A percentile compares a stretch with the other conserved stretches of the same genome.
Evolutionary conservation across 768 basidiomycete species (phyloP).

Genomic region (Serendipita sp.): DNA sequence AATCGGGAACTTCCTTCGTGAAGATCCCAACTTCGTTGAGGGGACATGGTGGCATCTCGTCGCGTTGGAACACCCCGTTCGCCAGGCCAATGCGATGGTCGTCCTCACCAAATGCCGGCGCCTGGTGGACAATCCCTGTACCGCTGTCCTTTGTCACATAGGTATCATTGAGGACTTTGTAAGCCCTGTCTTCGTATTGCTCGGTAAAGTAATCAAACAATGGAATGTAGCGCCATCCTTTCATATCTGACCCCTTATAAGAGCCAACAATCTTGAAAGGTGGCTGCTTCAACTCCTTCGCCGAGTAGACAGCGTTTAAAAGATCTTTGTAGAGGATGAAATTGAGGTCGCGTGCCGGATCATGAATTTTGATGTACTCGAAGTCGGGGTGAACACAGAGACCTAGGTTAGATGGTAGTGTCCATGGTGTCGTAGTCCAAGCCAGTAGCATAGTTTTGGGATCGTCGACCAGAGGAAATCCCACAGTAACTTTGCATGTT

Average conservation of each 20-base stretch:
- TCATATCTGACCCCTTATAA: constrained; percentile 85
- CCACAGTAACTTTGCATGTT: constrained; percentile 52
- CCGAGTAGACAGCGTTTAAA: constrained; percentile 59
- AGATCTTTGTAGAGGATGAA: constrained; percentile 86
- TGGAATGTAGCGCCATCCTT: constrained; percentile 89
- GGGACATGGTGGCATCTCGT: constrained; percentile 94
- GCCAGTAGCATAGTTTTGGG: constrained; percentile 78
- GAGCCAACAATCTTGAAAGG: constrained; percentile 83
- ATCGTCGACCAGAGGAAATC: constrained; percentile 89
- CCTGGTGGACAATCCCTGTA: constrained; percentile 97
- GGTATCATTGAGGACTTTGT: constrained; percentile 73
- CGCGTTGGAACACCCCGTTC: constrained; percentile 63
- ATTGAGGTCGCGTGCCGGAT: constrained; percentile 68
- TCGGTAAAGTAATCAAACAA: constrained; percentile 96
- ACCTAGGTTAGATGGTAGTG: constrained; percentile 85
- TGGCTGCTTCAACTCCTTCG: constrained; percentile 88
- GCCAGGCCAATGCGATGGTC: constrained; percentile 87
- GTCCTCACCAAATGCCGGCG: constrained; percentile 96
- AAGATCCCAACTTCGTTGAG: constrained; percentile 82
- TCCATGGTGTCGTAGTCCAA: constrained; percentile 99
- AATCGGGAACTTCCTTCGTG: constrained; percentile 80
- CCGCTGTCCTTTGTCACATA: constrained; percentile 90
- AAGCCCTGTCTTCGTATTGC: constrained; percentile 83
- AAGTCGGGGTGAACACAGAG: constrained; percentile 94
- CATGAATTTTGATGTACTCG: constrained; percentile 93